Conservation (phyloP, 2,329 filamentous ascomycete species). For the Botrytis cinerea region DNA sequence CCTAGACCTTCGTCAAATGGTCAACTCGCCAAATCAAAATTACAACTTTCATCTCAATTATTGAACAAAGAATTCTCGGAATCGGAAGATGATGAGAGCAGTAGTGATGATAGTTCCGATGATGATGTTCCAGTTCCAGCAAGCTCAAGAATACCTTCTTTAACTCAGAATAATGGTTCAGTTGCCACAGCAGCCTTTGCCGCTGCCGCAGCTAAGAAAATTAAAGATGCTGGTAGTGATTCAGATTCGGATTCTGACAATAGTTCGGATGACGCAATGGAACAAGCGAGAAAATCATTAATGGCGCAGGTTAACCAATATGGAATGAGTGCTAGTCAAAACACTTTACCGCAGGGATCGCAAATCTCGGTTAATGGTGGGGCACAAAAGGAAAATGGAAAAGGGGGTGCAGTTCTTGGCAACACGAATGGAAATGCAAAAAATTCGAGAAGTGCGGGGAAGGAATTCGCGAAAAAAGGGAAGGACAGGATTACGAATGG, state of each 20-base stretch:
- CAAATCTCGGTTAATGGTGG: constrained; percentile 17
- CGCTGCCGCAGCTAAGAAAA: not conserved
- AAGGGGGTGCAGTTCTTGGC: not conserved
- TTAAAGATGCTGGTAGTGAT: constrained; percentile 13
- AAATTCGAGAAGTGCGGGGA: constrained; percentile 21
- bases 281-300: constrained; percentile 11
- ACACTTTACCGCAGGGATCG: not conserved
- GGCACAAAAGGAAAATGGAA: not conserved
- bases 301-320: constrained; percentile 8
- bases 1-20: constrained; percentile 19
- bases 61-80: constrained; percentile 28
- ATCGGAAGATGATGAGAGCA: constrained; percentile 29
- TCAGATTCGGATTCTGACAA: constrained; percentile 24
- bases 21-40: constrained; percentile 16
- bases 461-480: constrained; percentile 21
- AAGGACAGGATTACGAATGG: constrained; percentile 22
- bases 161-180: not conserved
- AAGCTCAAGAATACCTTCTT: not conserved
- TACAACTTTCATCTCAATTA: constrained; percentile 18
- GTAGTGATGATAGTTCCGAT: constrained; percentile 27
- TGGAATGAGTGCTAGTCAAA: constrained; percentile 1
- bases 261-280: constrained; percentile 2
- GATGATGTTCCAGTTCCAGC: constrained; percentile 3
- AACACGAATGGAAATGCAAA: constrained; percentile 11
- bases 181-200: not conserved